phyloP scores from a whole-genome alignment of 2,329 filamentous ascomycete genomes.

The Neodidymelliopsis sp. region DNA sequence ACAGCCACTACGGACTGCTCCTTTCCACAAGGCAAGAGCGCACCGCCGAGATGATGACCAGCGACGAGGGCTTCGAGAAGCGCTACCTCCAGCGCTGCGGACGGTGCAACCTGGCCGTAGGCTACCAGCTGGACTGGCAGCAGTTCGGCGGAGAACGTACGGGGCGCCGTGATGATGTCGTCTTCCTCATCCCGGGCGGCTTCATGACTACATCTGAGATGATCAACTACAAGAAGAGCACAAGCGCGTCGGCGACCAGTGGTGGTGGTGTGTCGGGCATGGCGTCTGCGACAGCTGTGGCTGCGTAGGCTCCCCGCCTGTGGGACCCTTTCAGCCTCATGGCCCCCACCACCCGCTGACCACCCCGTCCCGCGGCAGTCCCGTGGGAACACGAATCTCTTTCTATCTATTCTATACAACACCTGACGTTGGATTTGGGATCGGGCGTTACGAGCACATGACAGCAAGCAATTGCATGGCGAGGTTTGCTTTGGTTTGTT shows the following conservation, averaged over 20 bases:
- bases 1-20: constrained; percentile 58
- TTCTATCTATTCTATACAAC: constrained; percentile 1
- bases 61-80: constrained; percentile 73
- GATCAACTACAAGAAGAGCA: constrained; percentile 50
- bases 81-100: constrained; percentile 65
- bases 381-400: constrained; percentile 5
- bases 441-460: constrained; percentile 12
- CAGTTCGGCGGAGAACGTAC: constrained; percentile 52
- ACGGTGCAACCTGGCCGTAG: constrained; percentile 67
- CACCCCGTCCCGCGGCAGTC: constrained; percentile 5
- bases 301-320: constrained; percentile 23
- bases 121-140: constrained; percentile 66
- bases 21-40: constrained; percentile 58
- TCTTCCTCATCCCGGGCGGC: constrained; percentile 69
- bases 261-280: constrained; percentile 12
- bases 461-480: constrained; percentile 9
- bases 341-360: constrained; percentile 4
- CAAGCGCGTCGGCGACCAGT: constrained; percentile 14
- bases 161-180: constrained; percentile 54
- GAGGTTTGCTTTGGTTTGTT: background rate
- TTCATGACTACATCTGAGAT: constrained; percentile 66
- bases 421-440: background rate
- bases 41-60: constrained; percentile 60
- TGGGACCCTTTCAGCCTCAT: constrained; percentile 9
- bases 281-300: constrained; percentile 24